These are phyloP conservation scores for Mortierella sp. DNA, from an alignment of 371 early-diverging fungal species.

Conservation along the genomic window DNA sequence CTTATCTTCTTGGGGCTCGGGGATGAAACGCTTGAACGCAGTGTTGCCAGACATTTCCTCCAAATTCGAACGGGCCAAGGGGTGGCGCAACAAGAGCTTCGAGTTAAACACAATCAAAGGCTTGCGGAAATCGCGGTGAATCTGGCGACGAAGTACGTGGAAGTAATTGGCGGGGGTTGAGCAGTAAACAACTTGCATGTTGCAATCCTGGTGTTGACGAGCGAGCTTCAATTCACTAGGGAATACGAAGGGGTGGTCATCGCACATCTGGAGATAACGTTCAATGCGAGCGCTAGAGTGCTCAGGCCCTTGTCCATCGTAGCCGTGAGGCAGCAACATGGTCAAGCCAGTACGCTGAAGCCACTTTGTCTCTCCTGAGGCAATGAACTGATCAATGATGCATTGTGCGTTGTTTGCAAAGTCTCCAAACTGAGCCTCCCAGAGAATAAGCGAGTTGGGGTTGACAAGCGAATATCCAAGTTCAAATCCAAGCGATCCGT, in stretches of 20 bases:
- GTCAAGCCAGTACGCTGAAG: conserved; percentile 93
- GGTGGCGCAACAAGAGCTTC: conserved; percentile 95
- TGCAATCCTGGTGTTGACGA: conserved; percentile 96
- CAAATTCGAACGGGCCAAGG: conserved; percentile 87
- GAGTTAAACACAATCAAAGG: conserved; percentile 93
- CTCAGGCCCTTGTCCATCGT: conserved; percentile 98
- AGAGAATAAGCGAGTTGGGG: conserved; percentile 92
- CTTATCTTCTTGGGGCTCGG: conserved; percentile 82
- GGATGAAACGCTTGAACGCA: conserved; percentile 90
- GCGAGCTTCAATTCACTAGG: conserved; percentile 85
- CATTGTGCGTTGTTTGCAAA: conserved; percentile 97
- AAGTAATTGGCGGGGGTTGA: conserved; percentile 97
- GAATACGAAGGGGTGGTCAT: conserved; percentile 91
- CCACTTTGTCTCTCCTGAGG: conserved; percentile 98
- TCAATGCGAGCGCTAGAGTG: conserved; percentile 96
- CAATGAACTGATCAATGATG: conserved; percentile 97
- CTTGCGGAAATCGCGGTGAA: conserved; percentile 97
- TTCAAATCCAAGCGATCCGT: conserved; percentile 96
- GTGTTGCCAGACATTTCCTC: conserved; percentile 87
- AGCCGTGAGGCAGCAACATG: conserved; percentile 96
- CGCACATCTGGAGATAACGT: conserved; percentile 94
- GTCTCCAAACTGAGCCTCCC: conserved; percentile 99
- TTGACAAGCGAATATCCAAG: conserved; percentile 94
- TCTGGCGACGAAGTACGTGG: conserved; percentile 95
- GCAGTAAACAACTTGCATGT: conserved; percentile 96